These are phyloP conservation scores for Mrakia blollopis DNA, from an alignment of 768 basidiomycete species.

Conservation along the genomic window DNA sequence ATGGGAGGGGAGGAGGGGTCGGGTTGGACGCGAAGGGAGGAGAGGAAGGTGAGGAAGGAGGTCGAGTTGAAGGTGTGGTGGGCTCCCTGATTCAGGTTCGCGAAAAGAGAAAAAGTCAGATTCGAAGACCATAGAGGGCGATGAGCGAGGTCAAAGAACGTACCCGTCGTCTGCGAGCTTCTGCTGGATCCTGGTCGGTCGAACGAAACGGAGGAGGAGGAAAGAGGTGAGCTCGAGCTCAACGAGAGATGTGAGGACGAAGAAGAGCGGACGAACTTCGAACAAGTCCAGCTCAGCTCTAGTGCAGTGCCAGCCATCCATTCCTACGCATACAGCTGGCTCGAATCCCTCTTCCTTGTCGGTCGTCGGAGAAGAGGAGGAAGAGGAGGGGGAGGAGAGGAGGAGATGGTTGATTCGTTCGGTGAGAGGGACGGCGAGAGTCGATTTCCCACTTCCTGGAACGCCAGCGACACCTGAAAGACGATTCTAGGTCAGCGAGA, in stretches of 20 bases:
- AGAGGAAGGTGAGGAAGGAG: conserved; percentile 59
- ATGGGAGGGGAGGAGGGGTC: conserved; percentile 30
- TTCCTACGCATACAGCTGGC: conserved; percentile 62
- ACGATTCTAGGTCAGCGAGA: background rate
- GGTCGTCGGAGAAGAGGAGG: conserved; percentile 21
- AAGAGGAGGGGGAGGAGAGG: conserved; percentile 40
- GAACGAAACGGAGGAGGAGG: background rate
- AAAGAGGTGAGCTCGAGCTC: background rate
- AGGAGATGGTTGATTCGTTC: conserved; percentile 52
- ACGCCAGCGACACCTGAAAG: conserved; percentile 4
- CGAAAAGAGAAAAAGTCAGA: too few species aligned
- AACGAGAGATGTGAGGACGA: conserved; percentile 16
- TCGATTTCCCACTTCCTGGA: conserved; percentile 84
- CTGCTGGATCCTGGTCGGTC: conserved; percentile 61
- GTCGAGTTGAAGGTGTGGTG: conserved; percentile 90
- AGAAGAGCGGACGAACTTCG: conserved; percentile 43
- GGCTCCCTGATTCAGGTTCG: conserved; percentile 60
- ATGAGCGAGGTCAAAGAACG: too few species aligned
- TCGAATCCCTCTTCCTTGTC: conserved; percentile 22
- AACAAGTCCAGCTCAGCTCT: conserved; percentile 70
- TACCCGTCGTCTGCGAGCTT: conserved; percentile 66
- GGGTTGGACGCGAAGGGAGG: conserved; percentile 42
- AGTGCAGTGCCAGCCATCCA: conserved; percentile 90
- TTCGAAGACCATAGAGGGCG: too few species aligned
- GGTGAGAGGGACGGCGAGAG: conserved; percentile 60